Evolutionary conservation across 306 rosid genomes (phyloP), one percentile per base, ranked within the genome.

Genomic region (Trichosanthes truncata): DNA sequence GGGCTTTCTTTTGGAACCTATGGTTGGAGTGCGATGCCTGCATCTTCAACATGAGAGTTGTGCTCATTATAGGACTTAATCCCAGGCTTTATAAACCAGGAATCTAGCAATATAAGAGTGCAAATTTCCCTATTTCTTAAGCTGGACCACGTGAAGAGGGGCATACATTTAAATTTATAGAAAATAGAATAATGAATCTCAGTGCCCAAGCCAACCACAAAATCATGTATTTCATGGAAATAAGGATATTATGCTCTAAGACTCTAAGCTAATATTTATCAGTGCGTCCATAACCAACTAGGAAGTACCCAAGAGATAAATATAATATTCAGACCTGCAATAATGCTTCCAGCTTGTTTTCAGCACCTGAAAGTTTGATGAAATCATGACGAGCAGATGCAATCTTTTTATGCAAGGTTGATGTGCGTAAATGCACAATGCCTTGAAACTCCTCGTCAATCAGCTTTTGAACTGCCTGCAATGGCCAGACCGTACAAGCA

Each of bases 361-460:
- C 99, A 57, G 96, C 84, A 81, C 97, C 99, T 38, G 97, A 82
- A 79, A 95, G 89, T 84, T 83, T 91, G 29, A 95, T 87, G 86
- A 95, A 95, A 89, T 95, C 99, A 84, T 95, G 99, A 49, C 97
- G 97, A 67, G 97, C 97, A 46, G 97, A 82, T 80, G 97, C 90
- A 85, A 95, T 85, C 81, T 88, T 95, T 77, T 93, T 95, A 82
- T 95, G 99, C 80, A 95, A 80, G 5, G 97, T 57, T 26, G 97
- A 90, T n/a, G 99, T 95, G 76, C 93, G 93, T 86, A 95, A 82
- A 88, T 95, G 97, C 65, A 68, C 86, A 82, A 95, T 91, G 86
- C 99, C 97, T 86, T 89, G 93, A 82, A 93, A 95, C 84, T 93
- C 99, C 84, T 95, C 99, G 67, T 95, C 97, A 40, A 95, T 14